Conservation (phyloP, 176 grass and related monocot species). For the Eragrostis nindensis region DNA sequence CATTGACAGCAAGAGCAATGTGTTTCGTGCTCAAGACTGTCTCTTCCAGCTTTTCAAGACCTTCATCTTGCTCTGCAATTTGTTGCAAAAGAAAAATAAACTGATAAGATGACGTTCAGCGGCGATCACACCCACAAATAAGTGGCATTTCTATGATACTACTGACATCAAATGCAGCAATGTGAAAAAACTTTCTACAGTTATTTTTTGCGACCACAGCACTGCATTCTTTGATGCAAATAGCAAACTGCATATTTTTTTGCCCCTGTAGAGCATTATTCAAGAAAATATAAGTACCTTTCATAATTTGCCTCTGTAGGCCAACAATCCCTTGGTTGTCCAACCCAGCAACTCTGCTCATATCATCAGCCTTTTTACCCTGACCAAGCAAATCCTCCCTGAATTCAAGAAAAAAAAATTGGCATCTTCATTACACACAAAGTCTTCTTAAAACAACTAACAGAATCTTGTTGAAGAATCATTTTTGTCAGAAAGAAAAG, state of each 20-base stretch:
- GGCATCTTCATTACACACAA: conserved; percentile 17
- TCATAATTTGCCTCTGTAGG: conserved; percentile 97
- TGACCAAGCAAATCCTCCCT: conserved; percentile 95
- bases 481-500: not conserved
- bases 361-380: conserved; percentile 74
- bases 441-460: conserved; percentile 10
- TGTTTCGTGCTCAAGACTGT: conserved; percentile 95
- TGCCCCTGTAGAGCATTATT: not conserved
- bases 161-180: conserved; percentile 19
- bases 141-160: not conserved
- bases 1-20: conserved; percentile 96
- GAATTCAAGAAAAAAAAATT: conserved; percentile 20
- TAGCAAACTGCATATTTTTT: conserved; percentile 44
- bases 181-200: not conserved
- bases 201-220: not conserved
- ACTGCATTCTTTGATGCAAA: not conserved
- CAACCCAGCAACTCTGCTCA: conserved; percentile 81
- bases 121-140: not conserved
- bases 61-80: conserved; percentile 91
- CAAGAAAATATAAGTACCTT: conserved; percentile 52
- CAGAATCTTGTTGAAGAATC: conserved; percentile 1
- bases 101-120: no score
- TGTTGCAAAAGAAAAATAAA: not conserved
- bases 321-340: conserved; percentile 95
- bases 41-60: conserved; percentile 89